phyloP scores from a whole-genome alignment of 371 early-diverging fungal genomes.

The Mucor racemosus region DNA sequence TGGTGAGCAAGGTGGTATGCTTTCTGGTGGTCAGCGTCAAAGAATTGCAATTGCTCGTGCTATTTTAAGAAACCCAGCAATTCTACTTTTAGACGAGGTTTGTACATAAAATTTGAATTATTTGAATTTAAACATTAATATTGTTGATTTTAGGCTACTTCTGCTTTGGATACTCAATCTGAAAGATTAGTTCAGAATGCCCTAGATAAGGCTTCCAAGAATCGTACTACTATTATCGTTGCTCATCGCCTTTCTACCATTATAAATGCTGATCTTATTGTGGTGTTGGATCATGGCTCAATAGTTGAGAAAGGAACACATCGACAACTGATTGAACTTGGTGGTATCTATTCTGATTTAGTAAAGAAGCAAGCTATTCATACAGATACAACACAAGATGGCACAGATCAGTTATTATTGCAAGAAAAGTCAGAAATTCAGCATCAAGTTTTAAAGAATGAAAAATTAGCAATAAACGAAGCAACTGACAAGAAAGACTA shows the following conservation, averaged over 20 bases:
- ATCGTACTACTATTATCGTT: constrained; percentile 86
- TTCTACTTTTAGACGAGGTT: constrained; percentile 76
- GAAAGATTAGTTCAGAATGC: constrained; percentile 84
- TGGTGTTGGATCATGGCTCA: constrained; percentile 69
- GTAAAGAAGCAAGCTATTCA: constrained; percentile 47
- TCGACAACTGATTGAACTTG: constrained; percentile 44
- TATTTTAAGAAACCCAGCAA: constrained; percentile 66
- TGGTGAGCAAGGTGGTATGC: constrained; percentile 49
- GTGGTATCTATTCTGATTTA: constrained; percentile 52
- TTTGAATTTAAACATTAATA: constrained; percentile 49
- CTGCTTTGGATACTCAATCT: constrained; percentile 76
- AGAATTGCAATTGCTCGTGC: constrained; percentile 79
- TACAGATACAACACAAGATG: not conserved
- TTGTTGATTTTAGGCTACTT: constrained; percentile 67
- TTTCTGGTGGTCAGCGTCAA: constrained; percentile 92
- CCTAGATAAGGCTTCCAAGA: constrained; percentile 67
- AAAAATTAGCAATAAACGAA: not conserved
- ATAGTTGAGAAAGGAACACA: constrained; percentile 74
- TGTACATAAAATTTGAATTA: constrained; percentile 22
- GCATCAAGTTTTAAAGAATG: not conserved
- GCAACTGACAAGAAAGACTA: not conserved
- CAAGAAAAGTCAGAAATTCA: constrained; percentile 22
- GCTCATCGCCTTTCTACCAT: constrained; percentile 85
- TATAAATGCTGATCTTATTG: constrained; percentile 77
- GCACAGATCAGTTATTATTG: not conserved